Evolutionary conservation across 139 green algal species (phyloP).

Genomic region (Penium margaritaceum): DNA sequence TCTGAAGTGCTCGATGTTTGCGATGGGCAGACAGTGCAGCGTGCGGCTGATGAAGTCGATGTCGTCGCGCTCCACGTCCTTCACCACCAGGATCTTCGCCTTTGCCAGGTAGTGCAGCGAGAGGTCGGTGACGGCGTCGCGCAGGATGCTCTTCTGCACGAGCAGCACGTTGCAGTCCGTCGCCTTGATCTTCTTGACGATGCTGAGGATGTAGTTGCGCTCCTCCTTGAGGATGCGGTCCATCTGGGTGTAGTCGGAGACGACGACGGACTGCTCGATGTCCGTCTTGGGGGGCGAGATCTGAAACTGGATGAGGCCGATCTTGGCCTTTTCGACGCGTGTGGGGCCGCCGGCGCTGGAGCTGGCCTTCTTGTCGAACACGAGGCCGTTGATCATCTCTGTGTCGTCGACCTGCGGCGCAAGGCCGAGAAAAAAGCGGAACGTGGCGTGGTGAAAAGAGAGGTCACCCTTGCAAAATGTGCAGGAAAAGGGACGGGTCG

Average conservation of each 20-base stretch:
- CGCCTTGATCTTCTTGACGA: constrained; percentile 96
- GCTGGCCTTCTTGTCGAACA: constrained; percentile 88
- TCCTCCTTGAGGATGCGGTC: constrained; percentile 90
- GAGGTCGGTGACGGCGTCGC: constrained; percentile 92
- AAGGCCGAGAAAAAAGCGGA: no score
- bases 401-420: constrained; percentile 86
- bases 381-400: constrained; percentile 85
- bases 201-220: constrained; percentile 93
- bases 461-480: no score
- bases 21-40: constrained; percentile 87
- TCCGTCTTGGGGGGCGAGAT: constrained; percentile 95
- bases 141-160: constrained; percentile 96
- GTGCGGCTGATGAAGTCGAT: constrained; percentile 98
- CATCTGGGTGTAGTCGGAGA: constrained; percentile 83
- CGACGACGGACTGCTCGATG: constrained; percentile 94
- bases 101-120: constrained; percentile 91
- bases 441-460: no score
- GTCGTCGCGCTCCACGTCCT: constrained; percentile 94
- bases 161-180: constrained; percentile 94
- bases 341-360: constrained; percentile 82
- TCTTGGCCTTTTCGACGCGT: constrained; percentile 85
- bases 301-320: constrained; percentile 90
- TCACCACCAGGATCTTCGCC: constrained; percentile 98
- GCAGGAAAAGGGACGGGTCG: no score
- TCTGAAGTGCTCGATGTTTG: constrained; percentile 90